Evolutionary conservation across 257 asterid genomes (phyloP).

Genomic region (Haberlea rhodopensis): DNA sequence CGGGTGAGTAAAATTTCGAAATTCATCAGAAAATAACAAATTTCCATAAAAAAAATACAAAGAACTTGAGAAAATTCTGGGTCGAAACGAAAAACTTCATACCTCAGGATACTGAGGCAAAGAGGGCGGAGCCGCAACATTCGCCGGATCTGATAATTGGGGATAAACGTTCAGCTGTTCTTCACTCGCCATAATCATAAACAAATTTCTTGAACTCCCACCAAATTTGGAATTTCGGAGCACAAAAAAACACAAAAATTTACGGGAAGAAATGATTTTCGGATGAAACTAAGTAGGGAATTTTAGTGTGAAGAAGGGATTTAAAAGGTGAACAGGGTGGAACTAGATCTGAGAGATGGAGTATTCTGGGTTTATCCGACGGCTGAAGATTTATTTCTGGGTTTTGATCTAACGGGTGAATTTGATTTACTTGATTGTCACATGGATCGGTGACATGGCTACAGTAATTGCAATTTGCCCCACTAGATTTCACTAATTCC

Average conservation of each 20-base stretch:
- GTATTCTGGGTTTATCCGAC: constrained; percentile 54
- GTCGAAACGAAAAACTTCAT: neutral
- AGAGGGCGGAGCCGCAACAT: constrained; percentile 16
- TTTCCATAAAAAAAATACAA: too few species aligned
- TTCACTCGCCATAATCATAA: constrained; percentile 48
- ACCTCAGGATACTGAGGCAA: constrained; percentile 76
- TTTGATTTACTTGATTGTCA: neutral
- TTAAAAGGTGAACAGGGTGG: too few species aligned
- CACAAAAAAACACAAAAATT: too few species aligned
- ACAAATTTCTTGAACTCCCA: neutral
- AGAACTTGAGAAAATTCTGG: too few species aligned
- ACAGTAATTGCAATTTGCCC: too few species aligned
- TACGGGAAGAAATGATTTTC: constrained; percentile 19
- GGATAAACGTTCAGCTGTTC: constrained; percentile 26
- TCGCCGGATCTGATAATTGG: constrained; percentile 22
- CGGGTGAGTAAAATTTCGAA: too few species aligned
- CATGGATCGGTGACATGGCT: constrained; percentile 9
- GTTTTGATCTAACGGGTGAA: constrained; percentile 30
- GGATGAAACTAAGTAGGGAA: neutral
- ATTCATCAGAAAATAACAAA: too few species aligned
- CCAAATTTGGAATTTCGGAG: neutral
- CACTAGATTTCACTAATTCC: too few species aligned
- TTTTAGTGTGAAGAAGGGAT: too few species aligned
- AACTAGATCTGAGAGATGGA: neutral
- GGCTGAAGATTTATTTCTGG: constrained; percentile 37